A percentile compares a stretch with the other conserved stretches of the same genome.
phyloP scores from a whole-genome alignment of 2,329 filamentous ascomycete species.

The Albophoma yamanashiensis region DNA sequence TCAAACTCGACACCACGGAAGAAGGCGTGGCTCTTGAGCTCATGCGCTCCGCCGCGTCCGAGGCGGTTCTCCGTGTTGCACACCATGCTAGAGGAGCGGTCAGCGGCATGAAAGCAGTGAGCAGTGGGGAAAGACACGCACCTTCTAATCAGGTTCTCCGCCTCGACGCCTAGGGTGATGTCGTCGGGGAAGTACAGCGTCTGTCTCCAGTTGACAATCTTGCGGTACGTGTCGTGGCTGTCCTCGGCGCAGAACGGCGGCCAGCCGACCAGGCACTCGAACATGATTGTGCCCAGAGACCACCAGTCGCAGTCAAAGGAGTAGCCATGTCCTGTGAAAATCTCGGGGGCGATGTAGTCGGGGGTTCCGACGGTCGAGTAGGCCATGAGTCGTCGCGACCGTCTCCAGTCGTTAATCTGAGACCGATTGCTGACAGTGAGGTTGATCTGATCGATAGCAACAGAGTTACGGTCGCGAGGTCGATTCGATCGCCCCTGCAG shows the following conservation, averaged over 20 bases:
- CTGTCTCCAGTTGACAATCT: slow-evolving; percentile 97
- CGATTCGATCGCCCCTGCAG: slow-evolving; percentile 68
- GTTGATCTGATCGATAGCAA: slow-evolving; percentile 96
- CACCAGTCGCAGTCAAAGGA: slow-evolving; percentile 98
- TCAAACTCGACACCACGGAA: slow-evolving; percentile 97
- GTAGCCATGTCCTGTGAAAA: slow-evolving; percentile 94
- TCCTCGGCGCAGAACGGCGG: slow-evolving; percentile 98
- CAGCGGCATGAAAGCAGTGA: background rate
- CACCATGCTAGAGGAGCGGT: slow-evolving; percentile 56
- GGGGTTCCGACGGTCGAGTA: slow-evolving; percentile 98
- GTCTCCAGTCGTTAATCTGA: slow-evolving; percentile 98
- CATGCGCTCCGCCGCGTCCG: slow-evolving; percentile 73
- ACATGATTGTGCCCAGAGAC: slow-evolving; percentile 98
- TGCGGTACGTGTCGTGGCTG: slow-evolving; percentile 93
- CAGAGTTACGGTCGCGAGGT: slow-evolving; percentile 77
- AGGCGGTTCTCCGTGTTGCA: slow-evolving; percentile 90
- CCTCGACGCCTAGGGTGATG: slow-evolving; percentile 76
- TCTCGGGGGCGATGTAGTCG: slow-evolving; percentile 97
- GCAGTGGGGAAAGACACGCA: slow-evolving; percentile 32
- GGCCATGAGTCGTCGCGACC: slow-evolving; percentile 87
- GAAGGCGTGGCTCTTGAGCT: slow-evolving; percentile 91
- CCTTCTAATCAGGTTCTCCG: slow-evolving; percentile 87
- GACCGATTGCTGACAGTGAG: slow-evolving; percentile 94
- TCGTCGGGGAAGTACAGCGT: slow-evolving; percentile 96
- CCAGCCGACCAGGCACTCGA: slow-evolving; percentile 97